Evolutionary conservation across 768 basidiomycete species (phyloP).

Genomic region (Aureoboletus auriporus): DNA sequence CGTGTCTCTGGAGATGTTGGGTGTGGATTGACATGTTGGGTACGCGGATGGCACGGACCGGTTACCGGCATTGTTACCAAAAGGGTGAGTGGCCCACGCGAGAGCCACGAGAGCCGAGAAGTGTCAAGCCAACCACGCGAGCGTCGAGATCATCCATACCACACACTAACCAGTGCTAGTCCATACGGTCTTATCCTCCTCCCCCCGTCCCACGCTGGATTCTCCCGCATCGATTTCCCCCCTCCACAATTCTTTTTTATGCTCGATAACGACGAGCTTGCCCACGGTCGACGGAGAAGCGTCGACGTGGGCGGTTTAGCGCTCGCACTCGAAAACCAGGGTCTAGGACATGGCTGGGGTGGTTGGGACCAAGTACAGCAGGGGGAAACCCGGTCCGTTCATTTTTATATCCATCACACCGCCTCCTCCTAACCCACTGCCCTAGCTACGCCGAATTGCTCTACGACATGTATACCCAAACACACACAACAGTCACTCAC

Average conservation of each 20-base stretch:
- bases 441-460: slow-evolving; percentile 76
- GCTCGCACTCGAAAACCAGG: slow-evolving; percentile 63
- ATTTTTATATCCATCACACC: slow-evolving; percentile 3
- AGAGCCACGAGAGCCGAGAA: slow-evolving; percentile 33
- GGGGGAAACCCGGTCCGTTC: slow-evolving; percentile 47
- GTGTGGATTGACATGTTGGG: not conserved
- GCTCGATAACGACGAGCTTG: slow-evolving; percentile 27
- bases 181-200: slow-evolving; percentile 8
- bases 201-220: not conserved
- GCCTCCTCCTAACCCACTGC: slow-evolving; percentile 9
- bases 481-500: slow-evolving; percentile 65
- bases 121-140: slow-evolving; percentile 34
- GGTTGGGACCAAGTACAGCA: slow-evolving; percentile 48
- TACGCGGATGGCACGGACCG: slow-evolving; percentile 3
- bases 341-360: slow-evolving; percentile 70
- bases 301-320: slow-evolving; percentile 89
- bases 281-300: slow-evolving; percentile 55
- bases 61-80: slow-evolving; percentile 13
- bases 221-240: not conserved
- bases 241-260: slow-evolving; percentile 5
- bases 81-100: slow-evolving; percentile 26
- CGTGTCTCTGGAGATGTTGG: no score
- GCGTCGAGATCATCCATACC: slow-evolving; percentile 29
- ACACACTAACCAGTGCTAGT: slow-evolving; percentile 13
- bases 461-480: slow-evolving; percentile 81